Percentiles rank a stretch among this genome's conserved stretches.
These are phyloP conservation scores for Suillus placidus DNA, from an alignment of 768 basidiomycete genomes.

Conservation along the genomic window DNA sequence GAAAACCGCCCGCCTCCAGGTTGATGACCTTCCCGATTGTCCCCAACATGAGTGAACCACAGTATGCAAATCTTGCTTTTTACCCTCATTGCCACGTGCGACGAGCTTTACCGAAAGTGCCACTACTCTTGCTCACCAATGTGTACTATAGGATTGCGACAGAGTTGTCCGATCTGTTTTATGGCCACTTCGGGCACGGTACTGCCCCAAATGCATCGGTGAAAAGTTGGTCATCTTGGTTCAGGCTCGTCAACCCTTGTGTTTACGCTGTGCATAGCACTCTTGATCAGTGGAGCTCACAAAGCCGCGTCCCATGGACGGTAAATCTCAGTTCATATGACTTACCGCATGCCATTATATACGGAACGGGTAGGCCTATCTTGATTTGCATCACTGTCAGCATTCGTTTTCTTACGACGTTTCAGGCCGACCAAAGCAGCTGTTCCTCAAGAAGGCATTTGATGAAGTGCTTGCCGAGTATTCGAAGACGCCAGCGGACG, in stretches of 20 bases:
- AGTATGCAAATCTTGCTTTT: constrained; percentile 50
- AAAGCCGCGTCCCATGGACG: not conserved
- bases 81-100: constrained; percentile 6
- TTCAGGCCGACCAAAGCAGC: not conserved
- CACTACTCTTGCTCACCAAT: not conserved
- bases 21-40: constrained; percentile 43
- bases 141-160: not conserved
- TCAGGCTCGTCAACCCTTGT: not conserved
- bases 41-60: constrained; percentile 47
- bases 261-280: not conserved
- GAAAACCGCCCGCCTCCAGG: constrained; percentile 39
- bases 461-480: not conserved
- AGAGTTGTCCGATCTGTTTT: constrained; percentile 6
- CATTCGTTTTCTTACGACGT: not conserved
- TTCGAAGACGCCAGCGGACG: not conserved
- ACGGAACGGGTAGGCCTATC: not conserved
- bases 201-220: constrained; percentile 1
- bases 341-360: not conserved
- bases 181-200: constrained; percentile 5
- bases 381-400: not conserved
- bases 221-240: not conserved
- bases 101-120: not conserved
- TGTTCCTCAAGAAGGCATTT: not conserved
- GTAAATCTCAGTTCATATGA: not conserved
- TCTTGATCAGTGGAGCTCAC: not conserved